A percentile compares a stretch with the other conserved stretches of the same genome.
Evolutionary conservation across 2,329 filamentous ascomycete genomes (phyloP).

Genomic region (Elsinoe perseae): DNA sequence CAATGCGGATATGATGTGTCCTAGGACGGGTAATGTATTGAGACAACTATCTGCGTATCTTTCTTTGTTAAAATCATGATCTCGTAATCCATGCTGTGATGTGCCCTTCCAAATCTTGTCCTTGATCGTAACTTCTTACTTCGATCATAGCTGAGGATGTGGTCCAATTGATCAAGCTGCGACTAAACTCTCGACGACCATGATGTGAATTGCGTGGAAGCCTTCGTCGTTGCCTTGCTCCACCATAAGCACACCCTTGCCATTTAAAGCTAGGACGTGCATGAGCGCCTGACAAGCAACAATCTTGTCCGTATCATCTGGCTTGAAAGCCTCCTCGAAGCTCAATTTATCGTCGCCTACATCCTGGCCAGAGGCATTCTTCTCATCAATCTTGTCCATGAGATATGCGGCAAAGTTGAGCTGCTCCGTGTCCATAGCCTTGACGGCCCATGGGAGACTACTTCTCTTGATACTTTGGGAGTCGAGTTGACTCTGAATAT

Average conservation of each 20-base stretch:
- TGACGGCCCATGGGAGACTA: constrained; percentile 42
- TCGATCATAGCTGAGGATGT: background rate
- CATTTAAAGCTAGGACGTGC: constrained; percentile 61
- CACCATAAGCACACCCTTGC: constrained; percentile 37
- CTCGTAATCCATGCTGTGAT: background rate
- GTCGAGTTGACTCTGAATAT: background rate
- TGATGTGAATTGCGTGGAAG: constrained; percentile 31
- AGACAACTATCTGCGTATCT: background rate
- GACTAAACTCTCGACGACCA: background rate
- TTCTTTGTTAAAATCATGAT: background rate
- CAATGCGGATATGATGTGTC: background rate
- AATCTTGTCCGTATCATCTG: constrained; percentile 44
- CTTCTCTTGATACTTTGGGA: background rate
- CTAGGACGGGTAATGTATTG: background rate
- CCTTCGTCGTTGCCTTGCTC: constrained; percentile 51
- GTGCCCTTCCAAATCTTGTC: background rate
- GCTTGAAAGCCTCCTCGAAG: constrained; percentile 64
- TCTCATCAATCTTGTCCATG: constrained; percentile 37
- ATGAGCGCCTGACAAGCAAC: constrained; percentile 69
- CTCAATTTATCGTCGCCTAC: constrained; percentile 38
- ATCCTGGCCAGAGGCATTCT: constrained; percentile 26
- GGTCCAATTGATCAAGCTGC: background rate
- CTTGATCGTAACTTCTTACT: background rate
- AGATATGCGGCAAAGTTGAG: constrained; percentile 58
- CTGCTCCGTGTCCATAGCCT: constrained; percentile 51